These are phyloP conservation scores for Geotrichum citri-aurantii DNA, from an alignment of 1,139 yeast genomes.

Conservation along the genomic window DNA sequence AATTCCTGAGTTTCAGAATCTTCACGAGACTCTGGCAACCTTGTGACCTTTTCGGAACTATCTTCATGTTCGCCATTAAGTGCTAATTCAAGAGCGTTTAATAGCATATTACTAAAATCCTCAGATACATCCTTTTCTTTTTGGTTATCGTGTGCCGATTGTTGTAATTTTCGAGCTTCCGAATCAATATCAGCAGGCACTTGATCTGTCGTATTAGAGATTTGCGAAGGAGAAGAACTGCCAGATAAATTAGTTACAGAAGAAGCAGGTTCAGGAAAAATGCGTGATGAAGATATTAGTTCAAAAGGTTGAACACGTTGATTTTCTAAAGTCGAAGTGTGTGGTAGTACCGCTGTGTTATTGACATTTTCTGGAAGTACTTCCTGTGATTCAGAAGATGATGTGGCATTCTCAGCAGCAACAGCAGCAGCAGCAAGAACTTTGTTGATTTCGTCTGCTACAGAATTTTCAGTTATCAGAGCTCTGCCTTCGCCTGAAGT, in stretches of 20 bases:
- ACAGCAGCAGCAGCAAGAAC: neutral
- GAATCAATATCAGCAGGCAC: neutral
- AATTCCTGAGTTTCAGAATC: neutral
- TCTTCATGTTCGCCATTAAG: constrained; percentile 4
- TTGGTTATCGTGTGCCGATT: neutral
- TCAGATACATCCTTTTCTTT: constrained; percentile 3
- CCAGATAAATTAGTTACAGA: neutral
- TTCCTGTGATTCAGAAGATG: neutral
- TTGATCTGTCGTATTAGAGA: neutral
- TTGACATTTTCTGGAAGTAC: neutral
- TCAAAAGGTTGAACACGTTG: neutral
- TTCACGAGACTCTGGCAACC: neutral
- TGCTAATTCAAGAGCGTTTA: constrained; percentile 12
- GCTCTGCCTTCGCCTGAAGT: neutral
- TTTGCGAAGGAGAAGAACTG: neutral
- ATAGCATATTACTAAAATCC: constrained; percentile 11
- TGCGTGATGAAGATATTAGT: neutral
- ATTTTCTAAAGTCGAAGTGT: neutral
- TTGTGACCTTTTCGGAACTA: neutral
- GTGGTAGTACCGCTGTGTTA: neutral
- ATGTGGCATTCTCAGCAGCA: neutral
- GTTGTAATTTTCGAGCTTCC: neutral
- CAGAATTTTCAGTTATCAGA: neutral
- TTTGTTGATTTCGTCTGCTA: neutral
- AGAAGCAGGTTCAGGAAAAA: neutral